These are phyloP conservation scores for Lachnellula hyalina DNA, from an alignment of 2,329 filamentous ascomycete genomes.

Conservation along the genomic window DNA sequence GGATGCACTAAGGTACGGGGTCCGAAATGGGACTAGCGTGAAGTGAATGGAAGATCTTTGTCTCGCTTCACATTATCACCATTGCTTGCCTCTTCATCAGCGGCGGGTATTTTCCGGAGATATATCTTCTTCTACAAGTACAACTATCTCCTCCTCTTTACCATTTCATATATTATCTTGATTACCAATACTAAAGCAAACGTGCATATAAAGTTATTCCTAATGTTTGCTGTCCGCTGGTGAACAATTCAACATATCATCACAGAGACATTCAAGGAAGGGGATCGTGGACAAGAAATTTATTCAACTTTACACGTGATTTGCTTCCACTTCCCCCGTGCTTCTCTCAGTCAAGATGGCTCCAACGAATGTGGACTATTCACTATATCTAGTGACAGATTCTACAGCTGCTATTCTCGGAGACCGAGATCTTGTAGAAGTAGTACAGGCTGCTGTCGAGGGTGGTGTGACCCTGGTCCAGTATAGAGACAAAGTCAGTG, in stretches of 20 bases:
- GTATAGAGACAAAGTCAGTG: conserved; percentile 80
- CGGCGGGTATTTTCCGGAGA: no score
- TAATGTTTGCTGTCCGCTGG: neutral
- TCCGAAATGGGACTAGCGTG: no score
- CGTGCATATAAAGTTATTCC: no score
- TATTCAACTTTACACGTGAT: neutral
- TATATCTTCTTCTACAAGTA: neutral
- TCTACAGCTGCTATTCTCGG: conserved; percentile 82
- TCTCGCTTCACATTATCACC: no score
- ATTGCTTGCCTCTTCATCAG: no score
- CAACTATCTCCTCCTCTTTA: neutral
- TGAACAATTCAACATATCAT: neutral
- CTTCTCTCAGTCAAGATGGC: conserved; percentile 5
- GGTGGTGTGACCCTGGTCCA: conserved; percentile 85
- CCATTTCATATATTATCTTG: neutral
- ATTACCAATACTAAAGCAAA: neutral
- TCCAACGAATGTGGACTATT: conserved; percentile 59
- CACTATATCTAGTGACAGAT: conserved; percentile 88
- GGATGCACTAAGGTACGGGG: neutral
- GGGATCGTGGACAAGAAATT: neutral
- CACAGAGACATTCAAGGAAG: no score
- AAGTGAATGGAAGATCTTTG: no score
- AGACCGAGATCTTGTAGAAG: conserved; percentile 58
- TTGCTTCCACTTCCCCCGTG: neutral
- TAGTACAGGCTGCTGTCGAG: conserved; percentile 70